A percentile compares a stretch with the other conserved stretches of the same genome.
These are phyloP conservation scores for Hypoxylon sp. DNA, from an alignment of 2,329 filamentous ascomycete genomes.

Conservation along the genomic window DNA sequence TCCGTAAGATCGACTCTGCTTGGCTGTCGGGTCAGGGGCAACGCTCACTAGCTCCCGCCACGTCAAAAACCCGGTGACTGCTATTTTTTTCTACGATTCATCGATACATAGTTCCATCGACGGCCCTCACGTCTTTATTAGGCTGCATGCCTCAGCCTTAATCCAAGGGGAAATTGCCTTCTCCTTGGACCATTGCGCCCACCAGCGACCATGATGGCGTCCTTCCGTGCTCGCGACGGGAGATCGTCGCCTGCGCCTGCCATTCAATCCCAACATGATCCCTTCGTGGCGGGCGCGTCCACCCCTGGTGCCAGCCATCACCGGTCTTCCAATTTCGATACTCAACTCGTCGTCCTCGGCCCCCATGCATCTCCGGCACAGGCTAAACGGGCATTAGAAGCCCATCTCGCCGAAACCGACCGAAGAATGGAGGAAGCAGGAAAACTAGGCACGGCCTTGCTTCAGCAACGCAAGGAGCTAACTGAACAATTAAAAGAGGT, in stretches of 20 bases:
- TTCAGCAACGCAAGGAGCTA: constrained; percentile 88
- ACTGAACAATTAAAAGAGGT: constrained; percentile 87
- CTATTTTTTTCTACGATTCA: constrained; percentile 9
- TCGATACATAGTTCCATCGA: constrained; percentile 26
- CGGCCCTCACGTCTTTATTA: constrained; percentile 39
- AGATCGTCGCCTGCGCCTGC: constrained; percentile 56
- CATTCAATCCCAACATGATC: constrained; percentile 63
- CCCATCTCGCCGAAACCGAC: constrained; percentile 93
- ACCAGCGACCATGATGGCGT: constrained; percentile 57
- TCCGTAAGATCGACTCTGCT: constrained; percentile 38
- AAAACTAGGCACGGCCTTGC: constrained; percentile 84
- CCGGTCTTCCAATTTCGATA: constrained; percentile 87
- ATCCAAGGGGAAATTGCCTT: constrained; percentile 51
- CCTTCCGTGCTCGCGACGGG: constrained; percentile 61
- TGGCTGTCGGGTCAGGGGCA: constrained; percentile 42
- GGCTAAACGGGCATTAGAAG: constrained; percentile 88
- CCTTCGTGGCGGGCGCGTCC: constrained; percentile 67
- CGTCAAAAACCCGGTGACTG: constrained; percentile 35
- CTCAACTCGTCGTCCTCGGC: constrained; percentile 82
- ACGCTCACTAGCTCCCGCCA: constrained; percentile 35
- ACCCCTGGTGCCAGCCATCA: constrained; percentile 65
- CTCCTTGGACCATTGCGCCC: constrained; percentile 48
- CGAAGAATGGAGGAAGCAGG: constrained; percentile 92
- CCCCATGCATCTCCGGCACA: constrained; percentile 85
- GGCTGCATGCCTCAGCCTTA: constrained; percentile 52